Evolutionary conservation across 1,139 yeast genomes (phyloP), one percentile per base, ranked within the genome.

Genomic region (Sugiyamaella sp.): DNA sequence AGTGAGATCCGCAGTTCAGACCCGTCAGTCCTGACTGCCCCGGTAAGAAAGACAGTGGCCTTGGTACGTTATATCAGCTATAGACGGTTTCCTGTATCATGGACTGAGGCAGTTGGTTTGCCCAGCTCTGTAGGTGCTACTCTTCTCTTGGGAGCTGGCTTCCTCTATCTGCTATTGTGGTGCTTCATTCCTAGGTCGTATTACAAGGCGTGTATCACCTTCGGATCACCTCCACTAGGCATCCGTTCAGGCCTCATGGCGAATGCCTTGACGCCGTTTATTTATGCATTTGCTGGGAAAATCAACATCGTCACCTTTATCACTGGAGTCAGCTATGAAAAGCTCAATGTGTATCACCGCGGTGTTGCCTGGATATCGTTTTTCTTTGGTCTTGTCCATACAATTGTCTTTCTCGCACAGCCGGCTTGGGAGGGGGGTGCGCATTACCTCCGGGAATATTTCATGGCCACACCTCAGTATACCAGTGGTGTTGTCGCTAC

Each of bases 171-270:
- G 46, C 63, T 76, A 10, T 75, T 80, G 51, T 78, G 75, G 63
- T 68, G 78, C 24, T 74, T 75, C 51, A 62, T 69, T 22, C 87
- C 86, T 3, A 82, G 78, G 55, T 74, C 74, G 52, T 82, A 81
- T 78, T 80, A 79, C 61, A 69, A 86, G 58, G 80, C 72, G 0
- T 83, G 88, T 64, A 50, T 68, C 4, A 81, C 80, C 0, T 82
- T 82, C 66, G 88, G 87, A 0, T 74, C 84, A 0, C 85, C 87
- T n/a, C 87, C 87, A n/a, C 66, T 75, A 55, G 82, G 81, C 0
- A 84, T 77, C 44, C 74, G 91, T 57, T 70, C 85, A 0, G 86
- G 89, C 27, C 75, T 83, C 29, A 65, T 85, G 39, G 76, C 82
- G 2, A 76, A 84, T 45, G 76, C 77, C 25, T 67, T 80, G 59